These are phyloP conservation scores for Colletotrichum sidae DNA, from an alignment of 2,329 filamentous ascomycete species.

Conservation along the genomic window DNA sequence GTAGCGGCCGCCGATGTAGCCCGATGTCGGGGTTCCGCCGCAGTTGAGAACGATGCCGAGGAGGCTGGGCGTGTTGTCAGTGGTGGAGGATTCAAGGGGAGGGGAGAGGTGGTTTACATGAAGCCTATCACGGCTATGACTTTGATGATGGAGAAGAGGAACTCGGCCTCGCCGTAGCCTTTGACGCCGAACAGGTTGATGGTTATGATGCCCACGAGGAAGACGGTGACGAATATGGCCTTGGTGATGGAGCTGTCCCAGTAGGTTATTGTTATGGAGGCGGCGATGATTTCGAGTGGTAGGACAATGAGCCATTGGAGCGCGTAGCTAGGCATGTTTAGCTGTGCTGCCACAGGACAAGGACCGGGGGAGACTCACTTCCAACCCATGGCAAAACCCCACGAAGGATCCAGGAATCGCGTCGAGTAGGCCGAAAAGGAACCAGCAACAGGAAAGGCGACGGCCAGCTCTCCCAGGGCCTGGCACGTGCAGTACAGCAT, in stretches of 20 bases:
- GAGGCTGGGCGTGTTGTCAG: constrained; percentile 63
- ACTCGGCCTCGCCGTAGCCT: constrained; percentile 91
- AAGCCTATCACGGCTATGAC: constrained; percentile 88
- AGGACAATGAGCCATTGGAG: constrained; percentile 88
- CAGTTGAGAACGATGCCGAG: constrained; percentile 88
- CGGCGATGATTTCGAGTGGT: constrained; percentile 88
- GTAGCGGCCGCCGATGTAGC: constrained; percentile 83
- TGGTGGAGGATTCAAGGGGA: constrained; percentile 3
- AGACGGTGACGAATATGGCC: constrained; percentile 85
- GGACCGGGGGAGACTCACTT: constrained; percentile 67
- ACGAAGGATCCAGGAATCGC: constrained; percentile 91
- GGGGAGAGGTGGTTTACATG: constrained; percentile 67
- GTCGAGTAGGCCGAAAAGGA: constrained; percentile 94
- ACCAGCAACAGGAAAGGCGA: constrained; percentile 89
- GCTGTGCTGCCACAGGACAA: not conserved
- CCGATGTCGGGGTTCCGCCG: constrained; percentile 77
- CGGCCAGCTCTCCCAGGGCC: constrained; percentile 90
- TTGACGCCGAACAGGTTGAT: constrained; percentile 93
- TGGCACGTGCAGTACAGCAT: constrained; percentile 96
- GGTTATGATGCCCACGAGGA: constrained; percentile 77
- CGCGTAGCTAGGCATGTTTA: constrained; percentile 70
- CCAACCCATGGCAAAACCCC: constrained; percentile 97
- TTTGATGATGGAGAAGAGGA: constrained; percentile 88
- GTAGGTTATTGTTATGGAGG: constrained; percentile 84
- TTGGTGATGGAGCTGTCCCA: constrained; percentile 76